Conservation (phyloP, 257 asterid genomes). For the Solanum peruvianum region DNA sequence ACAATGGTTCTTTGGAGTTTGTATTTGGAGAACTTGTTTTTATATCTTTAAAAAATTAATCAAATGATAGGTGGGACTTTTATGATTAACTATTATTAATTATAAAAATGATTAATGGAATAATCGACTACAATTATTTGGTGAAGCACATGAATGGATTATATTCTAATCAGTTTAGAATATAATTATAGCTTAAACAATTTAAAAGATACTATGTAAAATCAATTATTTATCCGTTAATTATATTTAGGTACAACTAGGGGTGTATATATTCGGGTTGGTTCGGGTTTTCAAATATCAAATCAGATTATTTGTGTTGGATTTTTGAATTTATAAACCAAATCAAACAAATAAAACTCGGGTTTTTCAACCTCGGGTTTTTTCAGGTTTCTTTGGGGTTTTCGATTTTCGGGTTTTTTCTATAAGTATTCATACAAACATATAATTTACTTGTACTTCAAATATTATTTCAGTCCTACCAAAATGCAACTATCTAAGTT, state of each 20-base stretch:
- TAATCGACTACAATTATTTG: background rate
- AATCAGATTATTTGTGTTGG: fast-evolving
- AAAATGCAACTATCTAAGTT: too few species aligned
- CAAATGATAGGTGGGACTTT: background rate
- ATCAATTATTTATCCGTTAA: background rate
- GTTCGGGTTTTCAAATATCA: too few species aligned
- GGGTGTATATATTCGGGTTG: too few species aligned
- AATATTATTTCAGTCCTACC: too few species aligned
- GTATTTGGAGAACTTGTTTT: background rate
- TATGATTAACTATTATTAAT: background rate
- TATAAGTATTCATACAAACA: too few species aligned
- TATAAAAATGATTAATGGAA: background rate
- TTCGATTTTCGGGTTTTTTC: too few species aligned
- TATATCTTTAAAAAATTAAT: background rate
- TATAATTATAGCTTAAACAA: background rate
- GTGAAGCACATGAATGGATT: background rate
- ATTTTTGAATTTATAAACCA: too few species aligned
- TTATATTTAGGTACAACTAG: background rate
- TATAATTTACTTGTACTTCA: too few species aligned
- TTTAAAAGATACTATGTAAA: too few species aligned
- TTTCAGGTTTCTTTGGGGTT: too few species aligned
- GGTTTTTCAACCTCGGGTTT: fast-evolving
- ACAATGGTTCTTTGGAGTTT: background rate
- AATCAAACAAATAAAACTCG: too few species aligned
- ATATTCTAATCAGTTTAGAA: background rate